Evolutionary conservation across 176 grass and related monocot genomes (phyloP).

Genomic region (Bothriochloa decipiens): DNA sequence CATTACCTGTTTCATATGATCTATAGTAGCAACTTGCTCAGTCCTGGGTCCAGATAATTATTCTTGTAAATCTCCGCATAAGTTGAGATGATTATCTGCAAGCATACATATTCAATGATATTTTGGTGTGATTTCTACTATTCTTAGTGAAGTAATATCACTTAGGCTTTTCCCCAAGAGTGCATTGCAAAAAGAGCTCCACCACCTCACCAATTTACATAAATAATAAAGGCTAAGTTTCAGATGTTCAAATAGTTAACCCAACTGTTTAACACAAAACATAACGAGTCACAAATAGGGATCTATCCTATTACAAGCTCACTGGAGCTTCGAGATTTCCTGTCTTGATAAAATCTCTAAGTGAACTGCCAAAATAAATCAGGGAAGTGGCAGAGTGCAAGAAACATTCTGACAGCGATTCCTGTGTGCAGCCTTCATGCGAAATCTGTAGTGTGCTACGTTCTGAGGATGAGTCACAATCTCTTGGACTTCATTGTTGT

Average conservation of each 20-base stretch:
- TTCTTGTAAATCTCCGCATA: conserved; percentile 82
- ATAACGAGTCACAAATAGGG: not conserved
- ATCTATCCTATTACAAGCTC: not conserved
- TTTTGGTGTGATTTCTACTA: not conserved
- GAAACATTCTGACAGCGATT: not conserved
- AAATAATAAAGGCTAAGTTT: not conserved
- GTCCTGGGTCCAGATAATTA: conserved; percentile 84
- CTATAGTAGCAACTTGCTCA: conserved; percentile 91
- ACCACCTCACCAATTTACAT: not conserved
- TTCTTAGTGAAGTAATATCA: not conserved
- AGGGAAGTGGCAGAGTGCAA: not conserved
- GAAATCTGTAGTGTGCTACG: not conserved
- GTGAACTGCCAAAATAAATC: not conserved
- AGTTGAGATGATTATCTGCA: conserved; percentile 84
- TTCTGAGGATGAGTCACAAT: not conserved
- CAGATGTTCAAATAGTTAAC: not conserved
- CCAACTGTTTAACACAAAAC: not conserved
- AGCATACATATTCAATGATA: conserved; percentile 5
- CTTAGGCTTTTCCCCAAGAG: not conserved
- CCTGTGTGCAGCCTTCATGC: not conserved
- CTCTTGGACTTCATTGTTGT: not conserved
- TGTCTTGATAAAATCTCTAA: not conserved
- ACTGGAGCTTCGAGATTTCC: not conserved
- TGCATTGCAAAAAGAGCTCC: not conserved
- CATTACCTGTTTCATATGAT: conserved; percentile 92